Base-by-base conservation (phyloP, 2,329 filamentous ascomycete genomes). In the Fusarium stilboides region DNA sequence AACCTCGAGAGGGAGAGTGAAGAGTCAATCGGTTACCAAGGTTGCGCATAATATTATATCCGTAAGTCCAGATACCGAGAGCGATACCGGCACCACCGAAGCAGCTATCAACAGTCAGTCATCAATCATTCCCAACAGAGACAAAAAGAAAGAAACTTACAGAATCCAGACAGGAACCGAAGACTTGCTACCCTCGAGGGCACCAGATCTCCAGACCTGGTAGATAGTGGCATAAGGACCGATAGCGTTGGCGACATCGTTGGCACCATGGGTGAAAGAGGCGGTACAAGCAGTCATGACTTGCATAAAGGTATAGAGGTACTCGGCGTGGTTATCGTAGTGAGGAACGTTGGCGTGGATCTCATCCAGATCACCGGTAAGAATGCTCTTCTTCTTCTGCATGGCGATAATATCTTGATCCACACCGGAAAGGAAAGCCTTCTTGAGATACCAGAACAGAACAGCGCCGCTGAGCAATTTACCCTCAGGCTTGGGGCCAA, bases 201-300 rank as follows among this genome's bases (percentile, higher is more conserved):
- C 75, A 9, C 84, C 86, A 0, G 80, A 83, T 15, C 77, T 68
- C 87, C 88, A 92, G 66, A 90, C 84, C 57, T 87, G 80, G 78
- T 84, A 92, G 68, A 91, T 87, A 57, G 87, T 87, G 3, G 89
- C 87, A 73, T 87, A 90, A 2, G 89, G 89, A 3, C 86, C 88
- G 57, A 89, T 85, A 9, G 88, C 88, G 71, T 86, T 91, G 73
- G 86, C 82, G 12, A 91, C 87, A 70, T 91, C 89, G 76, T 91
- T 92, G 69, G 88, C 88, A 24, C 89, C 89, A 78, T 92, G 89
- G 0, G 87, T 87, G 70, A 91, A 90, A 0, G 88, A 89, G 5
- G 88, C 88, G 19, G 88, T 88, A 70, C 85, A 86, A 14, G 89
- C 88, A 12, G 88, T 89, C 79, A 88, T 82, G 72, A 89, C 79